Base-by-base conservation (phyloP, 2,329 filamentous ascomycete genomes). In the Emericellopsis atlantica region DNA sequence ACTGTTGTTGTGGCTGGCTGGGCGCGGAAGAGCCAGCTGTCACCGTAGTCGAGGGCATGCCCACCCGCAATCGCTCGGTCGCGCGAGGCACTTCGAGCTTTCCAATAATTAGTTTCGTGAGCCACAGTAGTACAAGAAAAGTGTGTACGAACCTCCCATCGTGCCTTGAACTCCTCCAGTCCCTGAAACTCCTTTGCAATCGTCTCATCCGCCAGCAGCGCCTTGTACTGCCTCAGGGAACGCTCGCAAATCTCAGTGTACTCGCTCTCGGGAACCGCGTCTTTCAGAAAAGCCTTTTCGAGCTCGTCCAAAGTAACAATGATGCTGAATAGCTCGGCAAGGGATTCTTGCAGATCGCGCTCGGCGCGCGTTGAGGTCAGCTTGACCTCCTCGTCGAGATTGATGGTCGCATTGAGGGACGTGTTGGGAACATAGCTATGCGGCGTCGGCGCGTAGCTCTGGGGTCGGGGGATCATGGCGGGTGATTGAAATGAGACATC, bases 241-340 rank as follows among this genome's bases (percentile, higher is more conserved):
- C 92, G 79, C 56, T 89, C 85, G 69, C 93, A 98, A 49, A 92
- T 95, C 56, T 96, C 92, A 1, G 89, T 94, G 60, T 98, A 98
- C 54, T 95, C 90, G 40, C 74, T 72, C 62, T 96, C 92, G 6
- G 84, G 77, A 39, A 98, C 82, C 18, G 88, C 90, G 69, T 98
- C 92, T 56, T 95, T 93, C 32, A 98, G 76, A 56, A 95, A 98
- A 1, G 90, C 93, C 60, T 93, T 95, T 55, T 98, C 92, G 2
- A 98, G 75, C 48, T 93, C 88, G 57, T 98, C 92, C 4, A 98
- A 70, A 0, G 92, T 96, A 46, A 95, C 76, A 32, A 98, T 90
- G 49, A 98, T 96, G 64, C 89, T 95, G 64, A 96, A 98, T 21
- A 98, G 81, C 62, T 98, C 92, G 42, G 90, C 92, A 12, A 98